A percentile compares a stretch with the other conserved stretches of the same genome.
Evolutionary conservation across 2,329 filamentous ascomycete species (phyloP).

Genomic region (Xylaria sp.): DNA sequence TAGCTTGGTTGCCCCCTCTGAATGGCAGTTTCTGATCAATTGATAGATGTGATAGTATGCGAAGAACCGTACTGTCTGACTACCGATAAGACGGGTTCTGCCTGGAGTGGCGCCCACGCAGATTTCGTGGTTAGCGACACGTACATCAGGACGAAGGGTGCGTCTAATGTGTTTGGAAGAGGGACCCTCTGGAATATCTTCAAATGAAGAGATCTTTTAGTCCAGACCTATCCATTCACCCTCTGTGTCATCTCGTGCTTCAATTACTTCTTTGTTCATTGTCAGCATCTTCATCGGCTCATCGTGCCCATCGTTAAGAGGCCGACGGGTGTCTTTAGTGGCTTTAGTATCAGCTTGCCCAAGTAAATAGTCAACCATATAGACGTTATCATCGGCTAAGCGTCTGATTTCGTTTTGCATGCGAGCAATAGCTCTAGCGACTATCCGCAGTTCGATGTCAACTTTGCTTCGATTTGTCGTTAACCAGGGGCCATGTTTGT

Average conservation of each 20-base stretch:
- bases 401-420: conserved; percentile 86
- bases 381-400: conserved; percentile 87
- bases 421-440: conserved; percentile 81
- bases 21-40: neutral
- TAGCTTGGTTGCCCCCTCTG: neutral
- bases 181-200: neutral
- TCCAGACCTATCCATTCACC: conserved; percentile 51
- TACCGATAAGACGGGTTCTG: neutral
- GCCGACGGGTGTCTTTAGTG: conserved; percentile 23
- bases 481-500: conserved; percentile 85
- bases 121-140: neutral
- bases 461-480: conserved; percentile 82
- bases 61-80: conserved; percentile 3
- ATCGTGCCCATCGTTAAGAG: conserved; percentile 37
- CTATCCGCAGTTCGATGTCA: conserved; percentile 84
- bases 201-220: conserved; percentile 32
- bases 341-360: conserved; percentile 57
- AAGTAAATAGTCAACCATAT: conserved; percentile 85
- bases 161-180: neutral
- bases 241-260: conserved; percentile 44
- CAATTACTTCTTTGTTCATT: conserved; percentile 35
- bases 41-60: neutral
- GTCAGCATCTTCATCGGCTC: conserved; percentile 43
- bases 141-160: neutral
- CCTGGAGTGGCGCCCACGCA: neutral